A percentile compares a stretch with the other conserved stretches of the same genome.
These are phyloP conservation scores for Starmerella asiatica DNA, from an alignment of 805 yeast species.

Conservation along the genomic window DNA sequence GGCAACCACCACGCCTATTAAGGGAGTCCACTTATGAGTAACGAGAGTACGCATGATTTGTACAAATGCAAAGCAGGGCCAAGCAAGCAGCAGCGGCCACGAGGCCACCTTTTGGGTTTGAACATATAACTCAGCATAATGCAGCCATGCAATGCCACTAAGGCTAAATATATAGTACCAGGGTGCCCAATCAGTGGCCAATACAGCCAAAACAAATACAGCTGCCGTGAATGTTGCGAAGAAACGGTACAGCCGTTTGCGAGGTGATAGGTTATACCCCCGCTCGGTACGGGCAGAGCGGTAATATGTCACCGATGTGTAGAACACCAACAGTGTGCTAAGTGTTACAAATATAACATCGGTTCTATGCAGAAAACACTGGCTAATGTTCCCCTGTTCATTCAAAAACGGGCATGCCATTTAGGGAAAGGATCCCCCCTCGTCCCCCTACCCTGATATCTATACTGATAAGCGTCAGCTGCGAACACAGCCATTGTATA, in stretches of 20 bases:
- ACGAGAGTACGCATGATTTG: neutral
- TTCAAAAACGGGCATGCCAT: neutral
- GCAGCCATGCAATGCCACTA: neutral
- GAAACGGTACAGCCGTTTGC: neutral
- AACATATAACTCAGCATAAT: neutral
- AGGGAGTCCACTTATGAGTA: neutral
- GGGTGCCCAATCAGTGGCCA: neutral
- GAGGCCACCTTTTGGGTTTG: neutral
- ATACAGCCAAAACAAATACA: neutral
- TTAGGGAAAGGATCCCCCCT: too few species aligned
- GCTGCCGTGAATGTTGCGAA: neutral
- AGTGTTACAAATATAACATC: neutral
- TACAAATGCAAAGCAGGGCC: neutral
- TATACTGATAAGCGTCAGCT: too few species aligned
- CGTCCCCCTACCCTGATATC: too few species aligned
- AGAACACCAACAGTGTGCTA: neutral
- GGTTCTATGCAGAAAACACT: neutral
- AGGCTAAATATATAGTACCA: neutral
- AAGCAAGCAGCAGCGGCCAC: conserved; percentile 2
- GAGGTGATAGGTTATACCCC: neutral
- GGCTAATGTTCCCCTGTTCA: neutral
- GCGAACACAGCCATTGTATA: too few species aligned
- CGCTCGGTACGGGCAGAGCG: neutral
- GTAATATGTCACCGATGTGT: neutral
- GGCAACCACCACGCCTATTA: neutral